Evolutionary conservation across 164 flowering plant genomes (phyloP).

Genomic region (Nelumbo lutea): DNA sequence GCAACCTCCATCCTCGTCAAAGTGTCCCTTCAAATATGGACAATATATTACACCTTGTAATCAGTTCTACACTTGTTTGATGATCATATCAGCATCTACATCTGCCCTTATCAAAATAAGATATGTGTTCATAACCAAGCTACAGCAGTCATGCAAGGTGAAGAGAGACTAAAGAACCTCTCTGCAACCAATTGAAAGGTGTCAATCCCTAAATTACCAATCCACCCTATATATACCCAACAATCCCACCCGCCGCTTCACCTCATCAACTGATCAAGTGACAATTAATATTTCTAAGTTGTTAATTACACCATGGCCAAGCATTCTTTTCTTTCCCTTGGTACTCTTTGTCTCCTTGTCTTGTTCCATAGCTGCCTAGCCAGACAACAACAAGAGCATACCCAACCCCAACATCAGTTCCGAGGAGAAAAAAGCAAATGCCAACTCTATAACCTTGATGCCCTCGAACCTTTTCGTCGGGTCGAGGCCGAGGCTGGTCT

Average conservation of each 20-base stretch:
- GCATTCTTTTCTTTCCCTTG: constrained; percentile 16
- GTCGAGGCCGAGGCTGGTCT: constrained; percentile 43
- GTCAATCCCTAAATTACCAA: constrained; percentile 9
- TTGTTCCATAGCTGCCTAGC: constrained; percentile 27
- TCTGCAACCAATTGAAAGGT: constrained; percentile 9
- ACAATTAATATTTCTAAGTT: neutral
- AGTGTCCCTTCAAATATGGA: no score
- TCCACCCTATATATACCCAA: constrained; percentile 25
- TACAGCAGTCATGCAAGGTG: constrained; percentile 23
- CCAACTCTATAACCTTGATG: constrained; percentile 31
- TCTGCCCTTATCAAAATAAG: no score
- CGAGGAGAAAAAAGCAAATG: constrained; percentile 23
- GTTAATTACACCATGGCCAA: constrained; percentile 20
- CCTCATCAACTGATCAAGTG: neutral
- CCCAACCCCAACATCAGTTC: constrained; percentile 13
- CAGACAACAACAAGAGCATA: neutral
- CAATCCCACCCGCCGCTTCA: constrained; percentile 11
- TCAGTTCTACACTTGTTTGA: no score
- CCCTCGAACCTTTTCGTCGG: constrained; percentile 34
- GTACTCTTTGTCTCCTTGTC: constrained; percentile 21
- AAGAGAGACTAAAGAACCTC: constrained; percentile 21
- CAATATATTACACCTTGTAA: no score
- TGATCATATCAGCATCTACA: no score
- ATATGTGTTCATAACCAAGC: neutral
- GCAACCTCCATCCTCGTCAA: no score